Percentiles rank a stretch among this genome's conserved stretches.
Conservation (phyloP, 331 rosid species). For the Quercus lobata region DNA sequence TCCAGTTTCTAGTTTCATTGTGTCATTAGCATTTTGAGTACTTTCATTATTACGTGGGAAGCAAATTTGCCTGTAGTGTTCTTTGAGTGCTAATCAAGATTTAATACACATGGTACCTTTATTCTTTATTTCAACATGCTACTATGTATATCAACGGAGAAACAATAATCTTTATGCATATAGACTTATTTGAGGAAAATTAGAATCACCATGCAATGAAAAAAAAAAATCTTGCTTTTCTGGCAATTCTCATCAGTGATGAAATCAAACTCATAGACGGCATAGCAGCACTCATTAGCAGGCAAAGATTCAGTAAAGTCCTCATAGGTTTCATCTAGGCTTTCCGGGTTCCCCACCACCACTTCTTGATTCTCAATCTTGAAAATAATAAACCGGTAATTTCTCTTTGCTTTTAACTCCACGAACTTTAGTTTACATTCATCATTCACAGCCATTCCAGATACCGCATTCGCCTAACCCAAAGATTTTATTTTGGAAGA, state of each 20-base stretch:
- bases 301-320: conserved; percentile 58
- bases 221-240: conserved; percentile 81
- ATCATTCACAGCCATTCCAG: conserved; percentile 84
- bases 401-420: conserved; percentile 80
- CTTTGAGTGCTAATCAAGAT: neutral
- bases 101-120: neutral
- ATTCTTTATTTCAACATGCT: neutral
- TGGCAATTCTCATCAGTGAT: no score
- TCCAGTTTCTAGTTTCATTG: no score
- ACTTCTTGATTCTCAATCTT: conserved; percentile 70
- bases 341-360: conserved; percentile 64
- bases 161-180: neutral
- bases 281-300: conserved; percentile 74
- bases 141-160: neutral
- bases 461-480: conserved; percentile 63
- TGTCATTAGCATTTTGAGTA: no score
- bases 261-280: conserved; percentile 83
- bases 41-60: no score
- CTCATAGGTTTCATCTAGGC: conserved; percentile 56
- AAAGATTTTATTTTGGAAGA: neutral
- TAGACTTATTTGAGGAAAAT: neutral
- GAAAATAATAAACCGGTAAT: conserved; percentile 66
- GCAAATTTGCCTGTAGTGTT: neutral
- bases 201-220: conserved; percentile 75
- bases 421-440: conserved; percentile 75